Evolutionary conservation across 2,329 filamentous ascomycete species (phyloP), one percentile per base, ranked within the genome.

Genomic region (Beauveria pseudobassiana): DNA sequence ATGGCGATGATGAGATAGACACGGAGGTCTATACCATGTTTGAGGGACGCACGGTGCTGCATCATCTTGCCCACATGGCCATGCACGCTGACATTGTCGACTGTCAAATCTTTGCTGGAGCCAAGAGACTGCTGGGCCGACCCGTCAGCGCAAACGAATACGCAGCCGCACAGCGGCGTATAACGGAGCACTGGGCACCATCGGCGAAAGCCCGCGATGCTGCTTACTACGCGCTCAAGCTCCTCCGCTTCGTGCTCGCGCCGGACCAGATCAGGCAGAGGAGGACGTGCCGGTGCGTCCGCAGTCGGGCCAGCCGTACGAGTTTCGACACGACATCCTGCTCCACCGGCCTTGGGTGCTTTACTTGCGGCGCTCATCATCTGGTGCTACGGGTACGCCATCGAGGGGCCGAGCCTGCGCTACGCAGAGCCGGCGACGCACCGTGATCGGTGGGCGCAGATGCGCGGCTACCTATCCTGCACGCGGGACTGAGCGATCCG

Each of bases 71-170:
- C 0, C 95, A 98, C 73, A 97, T 99, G 91, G 91, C 92, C 3
- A 96, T 96, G 83, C 92, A 98, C 70, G 92, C 96, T 26, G 93
- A 98, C 70, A 91, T 98, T 59, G 90, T 96, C n/a, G 93, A 98
- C 73, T 93, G 92, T 69, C 93, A 98, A 75, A 96, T 98, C 66
- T 97, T 95, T 73, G 95, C 93, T 5, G 87, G 93, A 9, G 91
- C 93, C 1, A 90, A 88, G 67, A 83, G 93, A 34, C 82, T 97
- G 2, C 84, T 98, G 4, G 93, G 95, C 24, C 87, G 93, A 52
- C 87, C 88, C 0, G 96, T 98, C 64, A 92, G 90, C 1, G 80
- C 85, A 1, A 86, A 90, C 64, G 95, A 98, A 74, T 87, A 95
- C 62, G 87, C 82, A 65, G 88, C 86, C 56, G 91, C 91, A 3